Conservation (phyloP, 441 rosid genomes). For the Adansonia gregorii region DNA sequence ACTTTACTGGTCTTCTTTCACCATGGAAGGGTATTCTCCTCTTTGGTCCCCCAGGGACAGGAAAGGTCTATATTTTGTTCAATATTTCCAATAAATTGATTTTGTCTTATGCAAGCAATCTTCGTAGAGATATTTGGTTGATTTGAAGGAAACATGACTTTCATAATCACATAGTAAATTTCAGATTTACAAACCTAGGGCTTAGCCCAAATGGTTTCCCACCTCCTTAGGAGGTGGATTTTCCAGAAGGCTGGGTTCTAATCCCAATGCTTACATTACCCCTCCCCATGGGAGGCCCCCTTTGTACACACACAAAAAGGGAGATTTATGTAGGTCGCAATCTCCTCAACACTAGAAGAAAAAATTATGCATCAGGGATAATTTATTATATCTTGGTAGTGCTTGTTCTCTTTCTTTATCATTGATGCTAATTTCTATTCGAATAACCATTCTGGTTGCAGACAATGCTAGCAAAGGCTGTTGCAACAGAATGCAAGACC, state of each 20-base stretch:
- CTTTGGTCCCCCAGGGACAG: slow-evolving; percentile 96
- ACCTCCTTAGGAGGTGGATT: too few species aligned
- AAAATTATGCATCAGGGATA: slow-evolving; percentile 1
- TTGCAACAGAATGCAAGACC: slow-evolving; percentile 97
- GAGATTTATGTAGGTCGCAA: neutral
- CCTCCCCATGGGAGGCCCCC: neutral
- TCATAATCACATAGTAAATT: neutral
- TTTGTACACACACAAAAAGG: neutral
- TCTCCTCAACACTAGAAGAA: neutral
- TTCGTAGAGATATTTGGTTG: neutral
- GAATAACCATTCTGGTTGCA: slow-evolving; percentile 37
- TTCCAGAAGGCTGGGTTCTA: neutral
- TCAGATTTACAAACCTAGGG: neutral
- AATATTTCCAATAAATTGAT: neutral
- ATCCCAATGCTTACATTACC: neutral
- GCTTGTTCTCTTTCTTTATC: slow-evolving; percentile 17
- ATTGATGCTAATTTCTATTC: slow-evolving; percentile 16
- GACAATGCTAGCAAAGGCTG: slow-evolving; percentile 99
- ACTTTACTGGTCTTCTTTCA: slow-evolving; percentile 87
- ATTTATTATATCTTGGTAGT: slow-evolving; percentile 11
- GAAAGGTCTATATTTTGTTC: slow-evolving; percentile 61
- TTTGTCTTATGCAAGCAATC: neutral
- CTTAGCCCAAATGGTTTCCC: too few species aligned
- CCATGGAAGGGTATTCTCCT: slow-evolving; percentile 99
- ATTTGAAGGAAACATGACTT: neutral